Percentiles rank a stretch among this genome's conserved stretches.
These are phyloP conservation scores for Microbotryum silenes-acaulis DNA, from an alignment of 1,284 basidiomycete genomes.

Conservation along the genomic window DNA sequence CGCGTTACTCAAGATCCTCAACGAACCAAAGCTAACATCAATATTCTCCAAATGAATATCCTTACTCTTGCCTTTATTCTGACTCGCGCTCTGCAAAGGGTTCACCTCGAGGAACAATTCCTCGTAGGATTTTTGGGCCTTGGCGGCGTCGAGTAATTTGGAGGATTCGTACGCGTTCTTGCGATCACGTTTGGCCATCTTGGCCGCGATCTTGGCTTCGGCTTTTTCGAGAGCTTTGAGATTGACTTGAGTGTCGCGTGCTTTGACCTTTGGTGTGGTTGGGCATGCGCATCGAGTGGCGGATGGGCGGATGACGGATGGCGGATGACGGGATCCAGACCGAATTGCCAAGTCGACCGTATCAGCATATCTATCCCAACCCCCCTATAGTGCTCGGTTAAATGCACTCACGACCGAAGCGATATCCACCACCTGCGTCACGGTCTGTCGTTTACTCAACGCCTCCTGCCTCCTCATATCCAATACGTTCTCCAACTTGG, in stretches of 20 bases:
- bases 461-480: slow-evolving; percentile 72
- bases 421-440: slow-evolving; percentile 39
- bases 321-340: too few species aligned
- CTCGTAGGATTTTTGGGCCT: slow-evolving; percentile 91
- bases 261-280: slow-evolving; percentile 26
- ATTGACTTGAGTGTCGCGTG: slow-evolving; percentile 86
- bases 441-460: slow-evolving; percentile 38
- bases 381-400: not conserved
- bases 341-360: too few species aligned
- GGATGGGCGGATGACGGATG: too few species aligned
- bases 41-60: slow-evolving; percentile 93
- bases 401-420: slow-evolving; percentile 21
- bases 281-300: too few species aligned
- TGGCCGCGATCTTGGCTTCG: slow-evolving; percentile 94
- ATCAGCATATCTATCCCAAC: too few species aligned
- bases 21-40: slow-evolving; percentile 76
- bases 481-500: slow-evolving; percentile 84
- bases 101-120: slow-evolving; percentile 99
- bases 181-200: slow-evolving; percentile 88
- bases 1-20: slow-evolving; percentile 51
- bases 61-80: slow-evolving; percentile 87
- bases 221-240: slow-evolving; percentile 97
- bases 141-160: slow-evolving; percentile 84
- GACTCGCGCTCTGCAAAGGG: slow-evolving; percentile 71
- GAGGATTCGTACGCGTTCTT: slow-evolving; percentile 75